Conservation (phyloP, 768 basidiomycete species). For the Mycena crocata region DNA sequence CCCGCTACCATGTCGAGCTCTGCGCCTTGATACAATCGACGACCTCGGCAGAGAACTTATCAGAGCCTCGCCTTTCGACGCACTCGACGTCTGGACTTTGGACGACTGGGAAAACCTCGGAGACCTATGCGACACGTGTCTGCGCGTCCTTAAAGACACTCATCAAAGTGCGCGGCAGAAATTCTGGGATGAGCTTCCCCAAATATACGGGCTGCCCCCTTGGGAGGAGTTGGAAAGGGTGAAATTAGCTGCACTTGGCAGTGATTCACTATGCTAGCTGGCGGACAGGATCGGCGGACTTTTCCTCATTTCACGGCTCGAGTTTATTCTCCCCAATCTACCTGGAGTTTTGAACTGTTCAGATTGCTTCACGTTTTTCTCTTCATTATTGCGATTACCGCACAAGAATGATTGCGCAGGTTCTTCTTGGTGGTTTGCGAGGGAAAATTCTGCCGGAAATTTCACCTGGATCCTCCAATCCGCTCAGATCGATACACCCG, state of each 20-base stretch:
- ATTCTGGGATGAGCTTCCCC: conserved; percentile 18
- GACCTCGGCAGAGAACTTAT: neutral
- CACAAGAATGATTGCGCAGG: too few species aligned
- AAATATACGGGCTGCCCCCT: conserved; percentile 9
- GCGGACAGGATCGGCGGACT: too few species aligned
- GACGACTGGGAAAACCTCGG: neutral
- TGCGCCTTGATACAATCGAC: neutral
- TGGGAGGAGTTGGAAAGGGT: conserved; percentile 71
- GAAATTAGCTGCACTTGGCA: conserved; percentile 89
- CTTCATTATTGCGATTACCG: too few species aligned
- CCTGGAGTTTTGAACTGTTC: too few species aligned
- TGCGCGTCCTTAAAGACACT: neutral
- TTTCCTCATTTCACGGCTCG: too few species aligned
- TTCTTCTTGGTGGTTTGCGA: too few species aligned
- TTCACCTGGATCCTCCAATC: too few species aligned
- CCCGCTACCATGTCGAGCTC: neutral
- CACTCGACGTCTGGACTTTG: neutral
- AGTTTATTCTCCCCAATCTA: too few species aligned
- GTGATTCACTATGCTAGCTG: too few species aligned
- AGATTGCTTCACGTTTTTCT: too few species aligned
- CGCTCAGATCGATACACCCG: too few species aligned
- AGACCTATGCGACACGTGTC: conserved; percentile 1
- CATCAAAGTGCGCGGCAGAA: neutral
- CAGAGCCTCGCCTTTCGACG: neutral
- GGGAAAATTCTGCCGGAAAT: too few species aligned